Base-by-base conservation (phyloP, 129 eudicot species). In the Helichrysum umbraculigerum region DNA sequence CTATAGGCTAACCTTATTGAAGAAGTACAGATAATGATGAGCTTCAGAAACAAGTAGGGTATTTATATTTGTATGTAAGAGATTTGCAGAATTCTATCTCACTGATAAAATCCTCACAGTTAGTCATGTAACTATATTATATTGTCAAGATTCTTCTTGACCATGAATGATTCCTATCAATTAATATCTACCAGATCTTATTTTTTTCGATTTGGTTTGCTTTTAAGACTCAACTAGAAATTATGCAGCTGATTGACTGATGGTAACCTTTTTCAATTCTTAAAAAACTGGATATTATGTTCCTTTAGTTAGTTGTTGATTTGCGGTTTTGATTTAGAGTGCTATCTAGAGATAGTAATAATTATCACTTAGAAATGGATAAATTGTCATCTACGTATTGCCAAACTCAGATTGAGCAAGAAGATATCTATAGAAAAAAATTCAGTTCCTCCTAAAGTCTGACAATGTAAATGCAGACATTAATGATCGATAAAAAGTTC, bases 371-470 rank as follows among this genome's bases (percentile, higher is more conserved):
- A 5, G 4, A 51, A 51, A 8, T 39, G 47, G 14, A 39, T 39
- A 39, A 0, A 8, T 39, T 2, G 12, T 8, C 47, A 39, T 39
- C 47, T 39, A 64, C 14, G 50, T 47, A 51, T 16, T 14, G 10
- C 65, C 21, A 50, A 50, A 47, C 33, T 50, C 28, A 50, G 21
- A 37, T 58, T 34, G 28, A 50, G 52, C 67, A 35, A 5, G 16
- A 32, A 73, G 8, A 51, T 54, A 76, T 52, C 39, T 34, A 67
- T 51, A 66, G 41, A 75, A 63, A 75, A 41, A 20, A 62, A 75
- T 63, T 8, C 29, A 63, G 33, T 62, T 17, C 12, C 47, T 39
- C 47, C 39, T 29, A 33, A 19, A 54, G 35, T 65, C 47, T 15
- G 50, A 20, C 29, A 54, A 35, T 50, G 16, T 5, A 54, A 34